A percentile compares a stretch with the other conserved stretches of the same genome.
Conservation (phyloP, 75 land plant genomes). For the Selaginella moellendorffii region DNA sequence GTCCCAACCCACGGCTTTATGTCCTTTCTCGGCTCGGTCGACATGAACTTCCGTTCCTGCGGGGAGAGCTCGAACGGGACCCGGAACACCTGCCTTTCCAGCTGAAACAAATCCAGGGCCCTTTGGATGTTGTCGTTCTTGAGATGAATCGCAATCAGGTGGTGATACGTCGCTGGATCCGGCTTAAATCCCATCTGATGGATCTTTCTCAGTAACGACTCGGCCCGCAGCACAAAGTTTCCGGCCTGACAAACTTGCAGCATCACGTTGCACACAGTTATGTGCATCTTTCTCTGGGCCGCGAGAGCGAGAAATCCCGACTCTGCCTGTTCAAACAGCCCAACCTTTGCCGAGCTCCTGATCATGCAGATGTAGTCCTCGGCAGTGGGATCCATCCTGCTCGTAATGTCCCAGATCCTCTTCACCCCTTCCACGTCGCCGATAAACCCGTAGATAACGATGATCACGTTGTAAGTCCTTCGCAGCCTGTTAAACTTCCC, state of each 20-base stretch:
- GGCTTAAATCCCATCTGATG: not conserved
- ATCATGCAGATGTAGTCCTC: not conserved
- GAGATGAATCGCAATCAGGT: not conserved
- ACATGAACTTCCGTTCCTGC: not conserved
- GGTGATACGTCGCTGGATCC: not conserved
- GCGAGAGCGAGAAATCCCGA: not conserved
- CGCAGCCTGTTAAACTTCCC: not conserved
- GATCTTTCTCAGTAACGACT: not conserved
- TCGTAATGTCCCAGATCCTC: not conserved
- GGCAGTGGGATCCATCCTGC: not conserved
- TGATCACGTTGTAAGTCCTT: not conserved
- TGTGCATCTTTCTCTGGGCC: not conserved
- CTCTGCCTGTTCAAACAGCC: not conserved
- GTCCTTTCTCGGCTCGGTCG: not conserved
- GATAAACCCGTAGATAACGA: not conserved
- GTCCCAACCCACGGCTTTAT: not conserved
- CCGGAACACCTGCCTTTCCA: not conserved
- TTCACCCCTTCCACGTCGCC: not conserved
- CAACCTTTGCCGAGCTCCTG: not conserved
- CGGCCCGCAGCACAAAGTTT: not conserved
- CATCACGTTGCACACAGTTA: not conserved
- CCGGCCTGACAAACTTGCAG: not conserved
- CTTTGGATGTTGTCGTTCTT: not conserved
- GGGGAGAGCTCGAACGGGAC: not conserved
- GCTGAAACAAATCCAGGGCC: not conserved